Base-by-base conservation (phyloP, 1,139 yeast genomes). In the Lodderomyces margitis region DNA sequence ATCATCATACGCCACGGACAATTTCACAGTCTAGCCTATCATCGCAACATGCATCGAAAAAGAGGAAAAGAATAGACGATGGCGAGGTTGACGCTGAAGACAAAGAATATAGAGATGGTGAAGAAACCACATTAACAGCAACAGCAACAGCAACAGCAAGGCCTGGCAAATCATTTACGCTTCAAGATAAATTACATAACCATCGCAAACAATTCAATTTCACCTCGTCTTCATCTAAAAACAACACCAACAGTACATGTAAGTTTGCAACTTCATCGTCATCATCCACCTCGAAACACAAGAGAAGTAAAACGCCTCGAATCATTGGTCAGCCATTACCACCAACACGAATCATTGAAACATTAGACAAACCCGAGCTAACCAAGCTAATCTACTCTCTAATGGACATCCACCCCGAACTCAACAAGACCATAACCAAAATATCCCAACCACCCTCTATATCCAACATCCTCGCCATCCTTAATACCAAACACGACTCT, bases 401-500 rank as follows among this genome's bases (percentile, higher is more conserved):
- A 40, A 71, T 86, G 21, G 66, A 69, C 19, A 59, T 64, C 21
- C 85, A 83, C 56, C 94, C 94, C 0, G 86, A 82, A 53, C 64
- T 85, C 15, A 64, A 74, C 1, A 61, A 61, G 10, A 80, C 83
- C 35, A 66, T 87, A 25, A 56, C 68, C 20, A 64, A 66, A 40
- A 56, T 76, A 42, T 75, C 88, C 0, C 89, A 94, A 16, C 68
- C 70, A 40, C 80, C 89, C 10, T 67, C 81, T 0, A 70, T 80
- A 4, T 59, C 64, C 12, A 70, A 75, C 46, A 77, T 87, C 5
- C 59, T 83, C 21, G 66, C 63, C 10, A 67, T 79, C 25, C 64
- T 87, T 41, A 61, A 66, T 30, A 57, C 58, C 10, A 80, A 83
- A 52, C 64, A 75, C 39, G 66, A 71, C 12, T 54, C 55, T 3